Evolutionary conservation across 768 basidiomycete species (phyloP), one percentile per base, ranked within the genome.

Genomic region (Kwoniella newhampshirensis): DNA sequence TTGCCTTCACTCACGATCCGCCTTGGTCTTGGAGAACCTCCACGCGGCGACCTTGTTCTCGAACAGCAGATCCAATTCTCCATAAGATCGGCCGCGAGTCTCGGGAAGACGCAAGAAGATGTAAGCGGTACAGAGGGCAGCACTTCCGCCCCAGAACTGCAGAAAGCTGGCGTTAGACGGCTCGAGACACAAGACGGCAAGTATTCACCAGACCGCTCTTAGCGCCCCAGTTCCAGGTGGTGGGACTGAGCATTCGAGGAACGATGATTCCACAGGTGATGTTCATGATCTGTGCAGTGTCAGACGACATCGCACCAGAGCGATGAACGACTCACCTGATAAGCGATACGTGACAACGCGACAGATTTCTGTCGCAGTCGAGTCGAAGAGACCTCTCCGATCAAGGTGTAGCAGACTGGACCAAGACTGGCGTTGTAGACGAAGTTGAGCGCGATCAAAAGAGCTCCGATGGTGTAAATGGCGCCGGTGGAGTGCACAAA

Each of bases 371-470:
- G 57, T 2, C 68, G 69, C 7, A 75, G 65, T 21, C 71, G 66
- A 13, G 67, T 74, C 17, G 74, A 73, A 0, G 67, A 58, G 32
- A 75, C 44, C 53, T 75, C 73, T n/a, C 59, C 40, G 54, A 60
- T 35, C 11, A 50, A 9, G 2, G 53, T 32, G 66, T 66, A 71
- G 66, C 64, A 68, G 42, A 72, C 54, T 6, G 71, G 70, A 12
- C 72, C 74, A 41, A 76, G 58, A 13, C 70, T 68, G 28, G 62
- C 40, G 42, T 71, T 64, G 63, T 74, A 75, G 20, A 64, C 54
- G 51, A 75, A 66, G 53, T 71, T 75, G 51, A 75, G 67, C 44
- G 58, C 55, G 42, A 78, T 60, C 21, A 78, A 59, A 1, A 77
- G 51, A 15, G 56, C 39, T 1, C 77, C 77, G 17, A 69, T 64